Evolutionary conservation across 2,329 filamentous ascomycete genomes (phyloP), one percentile per base, ranked within the genome.

Genomic region (Claviceps paspali): DNA sequence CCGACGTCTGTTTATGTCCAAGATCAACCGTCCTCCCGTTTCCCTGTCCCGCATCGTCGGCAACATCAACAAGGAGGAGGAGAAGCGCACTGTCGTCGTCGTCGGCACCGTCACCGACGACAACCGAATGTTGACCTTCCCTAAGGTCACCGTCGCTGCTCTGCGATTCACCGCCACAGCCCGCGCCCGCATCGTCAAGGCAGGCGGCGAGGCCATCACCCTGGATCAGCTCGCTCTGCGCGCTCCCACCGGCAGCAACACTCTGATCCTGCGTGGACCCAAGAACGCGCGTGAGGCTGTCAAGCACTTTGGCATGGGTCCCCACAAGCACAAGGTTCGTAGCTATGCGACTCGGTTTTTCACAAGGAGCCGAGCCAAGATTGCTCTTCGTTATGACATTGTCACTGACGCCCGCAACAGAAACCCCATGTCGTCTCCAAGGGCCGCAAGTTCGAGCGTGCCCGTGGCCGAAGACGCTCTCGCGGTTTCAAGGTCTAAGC

Each of bases 401-500:
- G n/a, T n/a, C n/a, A n/a, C n/a, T n/a, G n/a, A n/a, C n/a, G n/a
- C n/a, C n/a, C n/a, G n/a, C 18, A 55, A 43, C 51, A 91, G 88
- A 96, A 95, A 78, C 88, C 88, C 53, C 83, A 93, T 56, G 76
- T 98, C 59, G 76, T 85, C 68, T 93, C 85, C 75, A 98, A 98
- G 83, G 92, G 92, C 61, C 82, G 91, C 70, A 98, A 98, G 77
- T 98, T 98, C 75, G 92, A 98, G 81, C 77, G 79, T 60, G 91
- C 87, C 60, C 87, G 91, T 91, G 92, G 91, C 68, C 87, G 91
- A 70, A 92, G 91, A 81, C 76, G 86, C 65, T 96, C 87, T 58
- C 79, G 83, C 61, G 91, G 92, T 77, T 98, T 98, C 87, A 98
- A 98, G 86, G 91, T 98, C 64, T 98, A 94, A 84, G 63, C 64